These are phyloP conservation scores for Saprolegnia diclina DNA, from an alignment of 352 stramenopile genomes.

Conservation along the genomic window DNA sequence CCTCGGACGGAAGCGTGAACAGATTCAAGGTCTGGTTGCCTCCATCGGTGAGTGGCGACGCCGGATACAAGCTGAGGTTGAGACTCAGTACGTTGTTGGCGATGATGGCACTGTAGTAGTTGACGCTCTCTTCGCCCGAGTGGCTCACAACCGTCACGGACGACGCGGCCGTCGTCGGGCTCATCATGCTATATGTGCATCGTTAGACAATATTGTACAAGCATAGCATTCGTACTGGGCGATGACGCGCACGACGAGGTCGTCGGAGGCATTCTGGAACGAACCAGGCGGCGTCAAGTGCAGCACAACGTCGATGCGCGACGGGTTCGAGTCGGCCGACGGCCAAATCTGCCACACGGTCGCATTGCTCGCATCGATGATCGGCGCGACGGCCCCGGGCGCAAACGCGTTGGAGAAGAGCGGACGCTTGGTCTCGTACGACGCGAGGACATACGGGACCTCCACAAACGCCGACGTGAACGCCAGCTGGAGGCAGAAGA, in stretches of 20 bases:
- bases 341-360: slow-evolving; percentile 16
- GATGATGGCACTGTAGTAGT: slow-evolving; percentile 1
- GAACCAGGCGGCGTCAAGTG: background rate
- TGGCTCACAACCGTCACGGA: slow-evolving; percentile 9
- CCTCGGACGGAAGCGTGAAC: background rate
- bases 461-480: background rate
- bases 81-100: slow-evolving; percentile 4
- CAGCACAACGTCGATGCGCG: background rate
- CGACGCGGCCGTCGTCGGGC: slow-evolving; percentile 2
- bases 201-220: background rate
- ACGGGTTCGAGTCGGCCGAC: background rate
- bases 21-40: background rate
- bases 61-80: background rate
- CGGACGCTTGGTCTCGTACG: slow-evolving; percentile 9
- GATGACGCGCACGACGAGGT: slow-evolving; percentile 6
- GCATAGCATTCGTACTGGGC: background rate
- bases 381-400: background rate
- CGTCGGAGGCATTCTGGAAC: background rate
- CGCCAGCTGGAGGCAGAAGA: background rate
- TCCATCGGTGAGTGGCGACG: background rate
- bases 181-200: slow-evolving; percentile 6
- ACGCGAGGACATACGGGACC: background rate
- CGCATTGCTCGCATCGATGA: background rate
- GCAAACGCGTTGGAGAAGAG: slow-evolving; percentile 7
- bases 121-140: background rate